phyloP scores from a whole-genome alignment of 2,329 filamentous ascomycete species.

The Ophiostoma novo-ulmi region DNA sequence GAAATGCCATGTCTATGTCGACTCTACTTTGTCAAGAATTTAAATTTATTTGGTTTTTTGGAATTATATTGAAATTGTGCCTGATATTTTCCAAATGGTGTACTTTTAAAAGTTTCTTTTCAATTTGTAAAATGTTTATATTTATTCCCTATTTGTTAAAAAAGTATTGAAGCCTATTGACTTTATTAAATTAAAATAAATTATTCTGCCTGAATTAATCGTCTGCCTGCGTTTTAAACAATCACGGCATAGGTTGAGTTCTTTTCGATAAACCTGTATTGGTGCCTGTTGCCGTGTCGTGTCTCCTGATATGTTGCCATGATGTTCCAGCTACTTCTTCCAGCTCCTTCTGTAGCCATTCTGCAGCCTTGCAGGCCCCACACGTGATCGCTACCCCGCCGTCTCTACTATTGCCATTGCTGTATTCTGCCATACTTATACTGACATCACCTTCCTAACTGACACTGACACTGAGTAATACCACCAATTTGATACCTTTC shows the following conservation, averaged over 20 bases:
- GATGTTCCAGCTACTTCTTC: too few species aligned
- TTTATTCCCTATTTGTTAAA: neutral
- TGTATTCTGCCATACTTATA: neutral
- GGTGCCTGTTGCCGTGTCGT: neutral
- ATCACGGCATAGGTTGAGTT: too few species aligned
- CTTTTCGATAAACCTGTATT: too few species aligned
- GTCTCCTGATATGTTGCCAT: too few species aligned
- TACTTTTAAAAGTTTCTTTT: neutral
- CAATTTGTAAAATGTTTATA: neutral
- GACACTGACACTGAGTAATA: neutral
- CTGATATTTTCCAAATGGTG: neutral
- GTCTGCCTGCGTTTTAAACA: neutral
- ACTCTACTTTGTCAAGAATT: too few species aligned
- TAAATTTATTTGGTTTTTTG: too few species aligned
- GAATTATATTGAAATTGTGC: too few species aligned
- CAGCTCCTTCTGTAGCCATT: neutral
- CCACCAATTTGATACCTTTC: neutral
- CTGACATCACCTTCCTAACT: neutral
- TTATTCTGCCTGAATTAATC: neutral
- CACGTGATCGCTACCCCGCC: constrained; percentile 3
- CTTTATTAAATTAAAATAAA: neutral
- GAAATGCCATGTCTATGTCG: neutral
- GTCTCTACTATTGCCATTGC: neutral
- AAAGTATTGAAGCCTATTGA: neutral
- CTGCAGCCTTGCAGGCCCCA: neutral